Percentiles rank a stretch among this genome's conserved stretches.
Conservation (phyloP, 441 rosid species). For the Lagerstroemia fauriei region DNA sequence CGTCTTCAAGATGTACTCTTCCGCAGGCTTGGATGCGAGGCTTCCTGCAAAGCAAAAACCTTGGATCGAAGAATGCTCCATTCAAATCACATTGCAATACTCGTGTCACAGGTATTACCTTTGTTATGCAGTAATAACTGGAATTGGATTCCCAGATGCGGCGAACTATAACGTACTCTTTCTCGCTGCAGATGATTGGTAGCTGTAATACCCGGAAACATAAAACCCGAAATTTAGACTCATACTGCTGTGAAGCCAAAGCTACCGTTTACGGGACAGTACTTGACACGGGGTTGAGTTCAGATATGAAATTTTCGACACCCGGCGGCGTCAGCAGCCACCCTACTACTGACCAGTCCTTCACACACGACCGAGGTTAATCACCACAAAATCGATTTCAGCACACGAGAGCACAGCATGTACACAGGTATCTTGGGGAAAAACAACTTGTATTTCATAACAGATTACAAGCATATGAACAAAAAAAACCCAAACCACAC, state of each 20-base stretch:
- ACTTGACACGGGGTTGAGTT: too few relatives aligned
- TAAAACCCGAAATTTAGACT: not conserved
- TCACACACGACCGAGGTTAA: too few relatives aligned
- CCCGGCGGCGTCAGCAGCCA: too few relatives aligned
- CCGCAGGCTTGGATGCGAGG: slow-evolving; percentile 4
- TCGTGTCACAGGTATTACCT: slow-evolving; percentile 2
- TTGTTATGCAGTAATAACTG: slow-evolving; percentile 23
- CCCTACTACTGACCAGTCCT: too few relatives aligned
- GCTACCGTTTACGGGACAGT: not conserved
- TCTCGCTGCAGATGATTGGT: slow-evolving; percentile 21
- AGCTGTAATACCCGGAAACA: not conserved
- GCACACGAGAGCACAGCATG: too few relatives aligned
- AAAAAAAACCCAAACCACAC: too few relatives aligned
- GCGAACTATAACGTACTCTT: slow-evolving; percentile 24
- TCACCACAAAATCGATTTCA: too few relatives aligned
- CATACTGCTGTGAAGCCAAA: not conserved
- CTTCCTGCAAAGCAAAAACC: slow-evolving; percentile 6
- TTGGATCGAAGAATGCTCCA: not conserved
- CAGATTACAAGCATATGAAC: too few relatives aligned
- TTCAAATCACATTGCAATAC: not conserved
- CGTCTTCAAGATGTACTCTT: slow-evolving; percentile 14
- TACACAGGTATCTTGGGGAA: too few relatives aligned
- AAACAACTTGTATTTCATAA: too few relatives aligned
- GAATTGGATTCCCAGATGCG: slow-evolving; percentile 26
- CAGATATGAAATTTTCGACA: too few relatives aligned